A percentile compares a stretch with the other conserved stretches of the same genome.
Evolutionary conservation across 2,329 filamentous ascomycete species (phyloP).

Genomic region (Didymosphaeria variabile): DNA sequence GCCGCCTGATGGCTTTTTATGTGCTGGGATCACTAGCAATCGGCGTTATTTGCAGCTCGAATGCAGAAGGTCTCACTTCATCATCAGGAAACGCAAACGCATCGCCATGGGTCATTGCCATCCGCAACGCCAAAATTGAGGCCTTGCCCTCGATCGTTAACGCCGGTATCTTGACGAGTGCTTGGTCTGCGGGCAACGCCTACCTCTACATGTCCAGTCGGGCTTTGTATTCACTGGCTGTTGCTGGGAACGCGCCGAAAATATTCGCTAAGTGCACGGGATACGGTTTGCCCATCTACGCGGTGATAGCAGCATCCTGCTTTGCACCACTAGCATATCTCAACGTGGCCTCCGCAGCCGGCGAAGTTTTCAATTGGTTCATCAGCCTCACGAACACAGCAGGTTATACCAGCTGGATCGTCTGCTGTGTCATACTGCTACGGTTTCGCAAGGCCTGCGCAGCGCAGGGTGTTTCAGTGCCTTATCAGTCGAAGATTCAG

Average conservation of each 20-base stretch:
- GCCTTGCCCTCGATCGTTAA: conserved; percentile 74
- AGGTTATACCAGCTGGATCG: conserved; percentile 63
- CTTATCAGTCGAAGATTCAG: conserved; percentile 63
- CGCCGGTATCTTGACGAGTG: conserved; percentile 72
- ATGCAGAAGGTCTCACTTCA: conserved; percentile 60
- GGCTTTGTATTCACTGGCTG: conserved; percentile 63
- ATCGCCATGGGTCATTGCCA: conserved; percentile 60
- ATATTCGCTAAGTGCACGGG: conserved; percentile 68
- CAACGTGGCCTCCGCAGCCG: conserved; percentile 55
- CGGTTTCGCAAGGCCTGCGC: conserved; percentile 68
- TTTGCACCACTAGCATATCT: conserved; percentile 61
- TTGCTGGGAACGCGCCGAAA: conserved; percentile 71
- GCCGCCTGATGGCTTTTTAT: conserved; percentile 70
- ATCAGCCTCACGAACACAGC: conserved; percentile 71
- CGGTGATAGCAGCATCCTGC: conserved; percentile 54
- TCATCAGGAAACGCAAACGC: conserved; percentile 64
- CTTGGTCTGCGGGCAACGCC: conserved; percentile 65
- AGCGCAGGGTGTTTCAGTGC: conserved; percentile 62
- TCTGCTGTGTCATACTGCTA: conserved; percentile 65
- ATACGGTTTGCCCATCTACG: conserved; percentile 64
- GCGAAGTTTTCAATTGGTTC: conserved; percentile 71
- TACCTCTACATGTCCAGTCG: conserved; percentile 63
- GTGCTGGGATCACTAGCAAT: conserved; percentile 66
- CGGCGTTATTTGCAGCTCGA: conserved; percentile 66
- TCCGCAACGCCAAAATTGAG: conserved; percentile 59